Percentiles rank a stretch among this genome's conserved stretches.
phyloP scores from a whole-genome alignment of 2,329 filamentous ascomycete genomes.

The Fonsecaea multimorphosa region DNA sequence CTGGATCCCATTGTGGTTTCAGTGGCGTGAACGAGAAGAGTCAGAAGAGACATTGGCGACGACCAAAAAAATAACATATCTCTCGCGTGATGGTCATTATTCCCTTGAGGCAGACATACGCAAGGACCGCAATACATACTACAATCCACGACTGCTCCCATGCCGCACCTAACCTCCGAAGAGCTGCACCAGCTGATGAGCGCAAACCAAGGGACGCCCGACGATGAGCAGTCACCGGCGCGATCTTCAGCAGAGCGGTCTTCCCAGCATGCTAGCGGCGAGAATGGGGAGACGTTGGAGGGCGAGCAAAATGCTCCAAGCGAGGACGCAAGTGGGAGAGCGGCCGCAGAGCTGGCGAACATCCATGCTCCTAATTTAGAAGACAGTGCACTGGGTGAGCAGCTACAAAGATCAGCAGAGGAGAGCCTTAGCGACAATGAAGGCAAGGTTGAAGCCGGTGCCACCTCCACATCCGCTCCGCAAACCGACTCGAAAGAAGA shows the following conservation, averaged over 20 bases:
- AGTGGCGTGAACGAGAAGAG: conserved; percentile 5
- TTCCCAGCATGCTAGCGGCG: not conserved
- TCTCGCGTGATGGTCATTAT: conserved; percentile 13
- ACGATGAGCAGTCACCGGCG: not conserved
- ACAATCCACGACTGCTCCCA: conserved; percentile 4
- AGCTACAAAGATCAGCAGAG: conserved; percentile 34
- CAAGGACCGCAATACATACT: conserved; percentile 3
- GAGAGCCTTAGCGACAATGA: conserved; percentile 29
- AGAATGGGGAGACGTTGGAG: conserved; percentile 4
- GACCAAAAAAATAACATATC: not conserved
- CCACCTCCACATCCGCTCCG: not conserved
- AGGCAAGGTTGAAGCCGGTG: conserved; percentile 16
- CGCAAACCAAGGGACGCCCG: conserved; percentile 9
- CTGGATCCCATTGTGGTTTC: not conserved
- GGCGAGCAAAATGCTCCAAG: not conserved
- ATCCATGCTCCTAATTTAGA: conserved; percentile 25
- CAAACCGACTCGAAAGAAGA: conserved; percentile 23
- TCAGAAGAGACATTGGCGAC: not conserved
- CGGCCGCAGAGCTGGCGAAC: not conserved
- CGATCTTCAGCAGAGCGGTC: not conserved
- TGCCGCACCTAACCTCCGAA: conserved; percentile 30
- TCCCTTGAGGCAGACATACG: not conserved
- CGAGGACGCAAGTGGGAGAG: not conserved
- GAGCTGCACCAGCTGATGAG: conserved; percentile 24
- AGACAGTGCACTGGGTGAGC: conserved; percentile 32